Conservation (phyloP, 345 rosid genomes). For the Populus alba region DNA sequence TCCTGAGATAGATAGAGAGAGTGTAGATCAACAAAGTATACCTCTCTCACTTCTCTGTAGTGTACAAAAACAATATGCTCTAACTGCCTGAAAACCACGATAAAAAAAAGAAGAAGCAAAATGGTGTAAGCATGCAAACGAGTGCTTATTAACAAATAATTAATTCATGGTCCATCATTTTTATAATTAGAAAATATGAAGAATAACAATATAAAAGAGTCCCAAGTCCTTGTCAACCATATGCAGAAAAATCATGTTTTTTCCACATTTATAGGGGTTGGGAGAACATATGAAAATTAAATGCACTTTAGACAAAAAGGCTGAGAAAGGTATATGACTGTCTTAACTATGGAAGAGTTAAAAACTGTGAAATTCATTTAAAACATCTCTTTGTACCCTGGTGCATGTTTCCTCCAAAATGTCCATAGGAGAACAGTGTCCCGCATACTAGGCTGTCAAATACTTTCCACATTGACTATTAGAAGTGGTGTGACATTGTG, state of each 20-base stretch:
- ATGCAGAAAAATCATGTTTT: too few relatives aligned
- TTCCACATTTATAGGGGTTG: too few relatives aligned
- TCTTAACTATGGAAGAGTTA: too few relatives aligned
- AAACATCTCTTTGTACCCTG: too few relatives aligned
- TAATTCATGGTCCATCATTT: background rate
- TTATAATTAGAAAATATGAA: too few relatives aligned
- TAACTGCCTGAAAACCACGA: slow-evolving; percentile 55
- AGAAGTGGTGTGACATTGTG: background rate
- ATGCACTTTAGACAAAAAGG: too few relatives aligned
- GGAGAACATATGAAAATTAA: too few relatives aligned
- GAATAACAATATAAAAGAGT: too few relatives aligned
- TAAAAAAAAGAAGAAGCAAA: background rate
- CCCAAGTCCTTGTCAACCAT: too few relatives aligned
- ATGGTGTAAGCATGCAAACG: background rate
- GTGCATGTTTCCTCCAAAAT: too few relatives aligned
- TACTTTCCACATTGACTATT: background rate
- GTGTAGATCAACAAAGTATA: slow-evolving; percentile 25
- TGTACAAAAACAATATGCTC: slow-evolving; percentile 80
- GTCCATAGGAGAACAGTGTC: background rate
- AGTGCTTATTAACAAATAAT: background rate
- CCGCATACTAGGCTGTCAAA: background rate
- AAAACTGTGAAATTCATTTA: too few relatives aligned
- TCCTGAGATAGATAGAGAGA: background rate
- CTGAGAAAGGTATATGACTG: too few relatives aligned
- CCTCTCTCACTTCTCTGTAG: slow-evolving; percentile 88